Evolutionary conservation across 768 basidiomycete genomes (phyloP).

Genomic region (Naematelia encephala): DNA sequence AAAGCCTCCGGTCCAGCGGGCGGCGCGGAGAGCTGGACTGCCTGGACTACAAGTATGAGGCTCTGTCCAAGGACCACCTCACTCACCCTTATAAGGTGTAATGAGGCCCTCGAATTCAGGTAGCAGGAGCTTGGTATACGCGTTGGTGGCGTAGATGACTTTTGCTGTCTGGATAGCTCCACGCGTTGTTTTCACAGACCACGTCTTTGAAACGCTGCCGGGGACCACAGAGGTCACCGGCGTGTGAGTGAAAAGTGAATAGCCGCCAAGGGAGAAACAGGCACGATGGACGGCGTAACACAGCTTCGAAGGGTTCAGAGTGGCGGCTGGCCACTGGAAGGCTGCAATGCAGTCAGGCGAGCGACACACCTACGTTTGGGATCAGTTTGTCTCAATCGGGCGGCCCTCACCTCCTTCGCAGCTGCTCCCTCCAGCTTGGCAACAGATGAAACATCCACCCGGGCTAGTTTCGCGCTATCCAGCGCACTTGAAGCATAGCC

Average conservation of each 20-base stretch:
- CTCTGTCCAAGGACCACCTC: neutral
- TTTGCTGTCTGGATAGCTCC: slow-evolving; percentile 63
- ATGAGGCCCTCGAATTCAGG: slow-evolving; percentile 56
- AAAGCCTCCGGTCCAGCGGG: slow-evolving; percentile 28
- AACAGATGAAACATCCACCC: slow-evolving; percentile 13
- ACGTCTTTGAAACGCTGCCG: slow-evolving; percentile 37
- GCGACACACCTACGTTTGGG: slow-evolving; percentile 7
- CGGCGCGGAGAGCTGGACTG: slow-evolving; percentile 28
- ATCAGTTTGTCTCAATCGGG: neutral
- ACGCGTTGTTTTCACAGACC: slow-evolving; percentile 64
- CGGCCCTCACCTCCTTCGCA: slow-evolving; percentile 4
- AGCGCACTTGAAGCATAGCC: slow-evolving; percentile 17
- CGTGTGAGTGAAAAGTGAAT: slow-evolving; percentile 19
- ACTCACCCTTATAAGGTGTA: slow-evolving; percentile 13
- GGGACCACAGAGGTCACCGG: slow-evolving; percentile 43
- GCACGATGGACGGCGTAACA: slow-evolving; percentile 17
- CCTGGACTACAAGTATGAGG: slow-evolving; percentile 22
- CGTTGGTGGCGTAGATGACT: slow-evolving; percentile 84
- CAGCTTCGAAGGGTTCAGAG: slow-evolving; percentile 36
- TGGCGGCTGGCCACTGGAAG: slow-evolving; percentile 29
- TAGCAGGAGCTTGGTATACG: slow-evolving; percentile 70
- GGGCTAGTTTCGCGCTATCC: slow-evolving; percentile 17
- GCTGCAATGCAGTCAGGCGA: too few relatives aligned
- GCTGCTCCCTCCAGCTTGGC: slow-evolving; percentile 12
- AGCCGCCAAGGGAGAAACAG: slow-evolving; percentile 15